Base-by-base conservation (phyloP, 2,329 filamentous ascomycete genomes). In the Pseudogymnoascus sp. region DNA sequence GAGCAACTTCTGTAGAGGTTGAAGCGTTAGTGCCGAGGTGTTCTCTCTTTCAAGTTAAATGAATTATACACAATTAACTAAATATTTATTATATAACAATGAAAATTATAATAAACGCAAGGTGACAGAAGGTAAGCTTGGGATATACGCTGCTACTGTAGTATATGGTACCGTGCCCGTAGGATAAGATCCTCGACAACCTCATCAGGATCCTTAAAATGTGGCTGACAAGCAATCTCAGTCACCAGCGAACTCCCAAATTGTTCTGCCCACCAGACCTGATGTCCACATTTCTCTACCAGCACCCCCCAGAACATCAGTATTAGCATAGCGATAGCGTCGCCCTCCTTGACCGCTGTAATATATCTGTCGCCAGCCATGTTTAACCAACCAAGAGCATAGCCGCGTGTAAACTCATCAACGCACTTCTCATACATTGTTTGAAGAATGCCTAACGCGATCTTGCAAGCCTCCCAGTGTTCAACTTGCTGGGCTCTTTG, bases 281-380 rank as follows among this genome's bases (percentile, higher is more conserved):
- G 25, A 14, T 62, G 59, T 5, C 63, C 58, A 11, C 62, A 47
- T 58, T 36, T 62, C 18, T 66, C 60, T 6, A 65, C 33, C 15
- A 66, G 22, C 4, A 66, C 63, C 12, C 63, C 65, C 65, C 65
- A 67, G 39, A 61, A 62, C 62, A 67, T 65, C 41, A 67, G 36
- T 14, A 65, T 61, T 12, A 66, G 41, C 25, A 67, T 59, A 6
- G 65, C 61, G n/a, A 61, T 58, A 20, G 38, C 58, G 20, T 66
- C 65, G 12, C 47, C 53, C 1, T 58, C 63, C 33, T 59, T 62
- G 37, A 66, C 39, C 14, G 63, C 63, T 12, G 53, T 39, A 33
- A 65, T 61, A 47, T 64, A 64, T 33, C 65, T 61, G 8, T 64
- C 64, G 6, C 65, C 65, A 6, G 64, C 64, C 41, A 66, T 57